Evolutionary conservation across 1,284 basidiomycete species (phyloP).

Genomic region (Irpex sp.): DNA sequence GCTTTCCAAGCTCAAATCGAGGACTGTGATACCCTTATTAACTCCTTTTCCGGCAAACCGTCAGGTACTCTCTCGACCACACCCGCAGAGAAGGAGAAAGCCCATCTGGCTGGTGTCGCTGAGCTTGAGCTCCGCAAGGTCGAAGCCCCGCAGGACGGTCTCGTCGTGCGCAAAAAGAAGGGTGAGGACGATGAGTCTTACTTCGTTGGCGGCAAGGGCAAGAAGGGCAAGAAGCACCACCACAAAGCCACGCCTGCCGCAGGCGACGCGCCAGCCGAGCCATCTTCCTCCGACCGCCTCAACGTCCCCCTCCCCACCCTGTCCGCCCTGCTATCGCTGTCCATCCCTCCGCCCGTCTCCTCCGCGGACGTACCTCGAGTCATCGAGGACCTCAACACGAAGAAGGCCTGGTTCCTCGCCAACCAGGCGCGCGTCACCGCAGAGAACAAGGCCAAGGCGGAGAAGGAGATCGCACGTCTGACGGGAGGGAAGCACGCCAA

Average conservation of each 20-base stretch:
- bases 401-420: constrained; percentile 91
- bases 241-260: constrained; percentile 32
- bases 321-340: constrained; percentile 81
- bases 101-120: constrained; percentile 68
- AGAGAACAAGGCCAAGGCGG: constrained; percentile 73
- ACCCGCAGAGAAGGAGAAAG: constrained; percentile 30
- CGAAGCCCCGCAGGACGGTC: constrained; percentile 64
- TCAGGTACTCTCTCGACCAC: constrained; percentile 42
- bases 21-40: constrained; percentile 93
- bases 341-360: constrained; percentile 86
- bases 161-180: constrained; percentile 88
- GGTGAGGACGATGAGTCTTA: constrained; percentile 80
- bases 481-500: constrained; percentile 40
- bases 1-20: constrained; percentile 94
- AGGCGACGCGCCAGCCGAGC: constrained; percentile 33
- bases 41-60: constrained; percentile 79
- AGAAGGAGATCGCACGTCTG: constrained; percentile 74
- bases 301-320: constrained; percentile 86
- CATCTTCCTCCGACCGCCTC: constrained; percentile 41
- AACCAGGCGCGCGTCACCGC: constrained; percentile 65
- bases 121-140: constrained; percentile 85
- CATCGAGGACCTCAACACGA: constrained; percentile 87
- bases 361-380: constrained; percentile 77
- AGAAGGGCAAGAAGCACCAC: constrained; percentile 68
- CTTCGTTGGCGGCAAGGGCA: constrained; percentile 65